Percentiles rank a stretch among this genome's conserved stretches.
These are phyloP conservation scores for Neofusicoccum laricinum DNA, from an alignment of 2,329 filamentous ascomycete species.

Conservation along the genomic window DNA sequence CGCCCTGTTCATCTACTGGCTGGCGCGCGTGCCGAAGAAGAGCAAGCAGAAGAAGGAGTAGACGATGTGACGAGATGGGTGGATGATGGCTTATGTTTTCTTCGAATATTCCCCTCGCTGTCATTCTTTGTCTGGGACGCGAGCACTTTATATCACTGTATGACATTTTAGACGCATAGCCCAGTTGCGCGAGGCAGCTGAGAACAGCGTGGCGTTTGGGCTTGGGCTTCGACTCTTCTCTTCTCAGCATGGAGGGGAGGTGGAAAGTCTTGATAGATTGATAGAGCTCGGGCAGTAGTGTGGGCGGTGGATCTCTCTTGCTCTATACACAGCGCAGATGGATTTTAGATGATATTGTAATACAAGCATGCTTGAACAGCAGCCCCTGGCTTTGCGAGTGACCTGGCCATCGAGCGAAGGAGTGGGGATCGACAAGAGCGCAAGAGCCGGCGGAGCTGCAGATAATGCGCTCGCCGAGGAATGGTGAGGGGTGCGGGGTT, in stretches of 20 bases:
- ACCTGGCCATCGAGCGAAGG: not conserved
- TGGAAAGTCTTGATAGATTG: not conserved
- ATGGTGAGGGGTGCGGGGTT: not conserved
- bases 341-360: not conserved
- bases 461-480: not conserved
- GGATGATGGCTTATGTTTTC: not conserved
- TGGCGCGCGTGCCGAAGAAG: conserved; percentile 50
- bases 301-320: not conserved
- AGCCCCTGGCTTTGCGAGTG: not conserved
- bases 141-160: not conserved
- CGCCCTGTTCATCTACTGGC: conserved; percentile 52
- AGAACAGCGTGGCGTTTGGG: not conserved
- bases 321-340: not conserved
- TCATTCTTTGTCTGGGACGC: not conserved
- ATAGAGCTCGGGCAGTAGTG: not conserved
- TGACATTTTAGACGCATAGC: not conserved
- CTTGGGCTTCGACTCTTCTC: not conserved
- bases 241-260: not conserved
- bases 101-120: not conserved
- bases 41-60: conserved; percentile 25
- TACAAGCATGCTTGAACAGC: not conserved
- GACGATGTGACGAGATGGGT: not conserved
- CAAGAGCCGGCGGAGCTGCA: not conserved
- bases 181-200: not conserved
- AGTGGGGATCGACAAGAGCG: not conserved